Conservation (phyloP, 495 filamentous ascomycete genomes). For the Bombardia bombarda region DNA sequence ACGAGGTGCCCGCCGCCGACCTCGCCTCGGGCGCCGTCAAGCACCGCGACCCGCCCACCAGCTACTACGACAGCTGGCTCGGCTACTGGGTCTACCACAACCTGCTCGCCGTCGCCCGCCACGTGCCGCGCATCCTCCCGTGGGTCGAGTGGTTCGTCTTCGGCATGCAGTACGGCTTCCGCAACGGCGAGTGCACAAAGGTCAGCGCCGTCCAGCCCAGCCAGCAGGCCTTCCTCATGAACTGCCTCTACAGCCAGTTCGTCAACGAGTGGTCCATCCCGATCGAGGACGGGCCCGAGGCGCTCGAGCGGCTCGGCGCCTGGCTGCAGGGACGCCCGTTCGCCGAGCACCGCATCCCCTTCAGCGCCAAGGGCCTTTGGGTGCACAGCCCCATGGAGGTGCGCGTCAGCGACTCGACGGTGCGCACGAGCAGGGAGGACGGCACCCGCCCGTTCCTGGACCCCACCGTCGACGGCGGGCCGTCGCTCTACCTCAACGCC, state of each 20-base stretch:
- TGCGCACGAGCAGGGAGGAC: conserved; percentile 22
- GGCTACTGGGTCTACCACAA: conserved; percentile 88
- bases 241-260: conserved; percentile 92
- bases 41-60: conserved; percentile 31
- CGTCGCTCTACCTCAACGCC: conserved; percentile 91
- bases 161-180: conserved; percentile 89
- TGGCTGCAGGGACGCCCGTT: conserved; percentile 67
- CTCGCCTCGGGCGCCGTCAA: conserved; percentile 50
- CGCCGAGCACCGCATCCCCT: conserved; percentile 66
- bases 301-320: conserved; percentile 68
- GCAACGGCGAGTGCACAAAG: conserved; percentile 50
- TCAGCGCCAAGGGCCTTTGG: conserved; percentile 66
- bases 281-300: conserved; percentile 80
- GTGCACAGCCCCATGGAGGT: conserved; percentile 94
- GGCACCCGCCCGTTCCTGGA: conserved; percentile 70
- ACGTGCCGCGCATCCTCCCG: conserved; percentile 71
- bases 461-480: conserved; percentile 49
- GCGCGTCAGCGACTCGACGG: conserved; percentile 68
- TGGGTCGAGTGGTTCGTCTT: conserved; percentile 92
- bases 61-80: conserved; percentile 71
- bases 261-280: conserved; percentile 98
- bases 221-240: conserved; percentile 78
- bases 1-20: conserved; percentile 28
- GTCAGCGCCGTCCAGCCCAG: conserved; percentile 66
- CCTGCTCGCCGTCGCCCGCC: conserved; percentile 69